Percentiles rank a stretch among this genome's conserved stretches.
phyloP scores from a whole-genome alignment of 148 eudicot species.

The Pouteria glomerata region DNA sequence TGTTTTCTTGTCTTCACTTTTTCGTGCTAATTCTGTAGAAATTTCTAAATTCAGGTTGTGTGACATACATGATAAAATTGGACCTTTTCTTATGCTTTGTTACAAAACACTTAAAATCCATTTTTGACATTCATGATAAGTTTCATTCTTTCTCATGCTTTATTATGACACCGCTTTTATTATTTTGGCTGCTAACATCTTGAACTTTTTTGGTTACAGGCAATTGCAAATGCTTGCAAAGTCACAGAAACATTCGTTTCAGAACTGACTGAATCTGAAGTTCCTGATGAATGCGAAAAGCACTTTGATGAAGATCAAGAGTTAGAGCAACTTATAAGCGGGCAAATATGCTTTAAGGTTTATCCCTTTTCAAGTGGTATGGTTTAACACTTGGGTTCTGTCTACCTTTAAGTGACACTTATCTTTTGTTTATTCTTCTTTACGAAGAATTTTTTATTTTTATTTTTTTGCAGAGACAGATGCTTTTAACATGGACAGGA shows the following conservation, averaged over 20 bases:
- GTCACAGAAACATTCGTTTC: conserved; percentile 34
- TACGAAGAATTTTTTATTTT: no score
- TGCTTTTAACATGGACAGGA: conserved; percentile 51
- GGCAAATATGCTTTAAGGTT: conserved; percentile 70
- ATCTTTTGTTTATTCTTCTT: conserved; percentile 16
- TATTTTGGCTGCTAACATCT: neutral
- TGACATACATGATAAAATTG: neutral
- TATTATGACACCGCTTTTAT: neutral
- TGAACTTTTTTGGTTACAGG: conserved; percentile 37
- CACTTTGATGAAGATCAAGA: conserved; percentile 68
- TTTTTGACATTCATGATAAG: no score
- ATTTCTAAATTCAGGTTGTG: neutral
- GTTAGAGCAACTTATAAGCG: conserved; percentile 73
- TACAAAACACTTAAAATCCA: no score
- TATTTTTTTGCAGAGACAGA: conserved; percentile 47
- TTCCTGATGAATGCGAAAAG: conserved; percentile 42
- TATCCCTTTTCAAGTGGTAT: conserved; percentile 73
- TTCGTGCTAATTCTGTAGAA: neutral
- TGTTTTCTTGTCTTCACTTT: neutral
- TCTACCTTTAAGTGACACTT: conserved; percentile 4
- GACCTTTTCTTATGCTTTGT: no score
- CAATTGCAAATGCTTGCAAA: conserved; percentile 66
- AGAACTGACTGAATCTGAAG: conserved; percentile 52
- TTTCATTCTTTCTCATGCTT: neutral
- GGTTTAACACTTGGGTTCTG: conserved; percentile 16